Percentiles rank a stretch among this genome's conserved stretches.
phyloP scores from a whole-genome alignment of 441 rosid genomes.

The Melastoma candidum region DNA sequence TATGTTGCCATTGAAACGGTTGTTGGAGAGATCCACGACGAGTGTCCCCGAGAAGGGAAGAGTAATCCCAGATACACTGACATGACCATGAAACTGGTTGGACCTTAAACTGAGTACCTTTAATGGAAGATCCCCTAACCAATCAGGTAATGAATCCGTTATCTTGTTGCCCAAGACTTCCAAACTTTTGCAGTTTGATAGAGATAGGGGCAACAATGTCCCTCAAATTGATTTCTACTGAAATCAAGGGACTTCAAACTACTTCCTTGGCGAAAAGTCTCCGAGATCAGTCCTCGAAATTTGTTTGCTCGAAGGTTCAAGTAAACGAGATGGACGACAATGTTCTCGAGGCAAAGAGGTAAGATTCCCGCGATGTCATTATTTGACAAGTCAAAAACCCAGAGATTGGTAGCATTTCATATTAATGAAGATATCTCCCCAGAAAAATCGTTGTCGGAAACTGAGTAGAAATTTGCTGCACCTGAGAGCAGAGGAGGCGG shows the following conservation, averaged over 20 bases:
- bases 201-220: not conserved
- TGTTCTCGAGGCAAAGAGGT: too few species aligned
- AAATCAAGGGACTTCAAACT: not conserved
- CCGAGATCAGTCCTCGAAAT: not conserved
- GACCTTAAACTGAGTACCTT: not conserved
- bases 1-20: not conserved
- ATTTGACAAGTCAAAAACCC: too few species aligned
- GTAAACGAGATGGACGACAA: too few species aligned
- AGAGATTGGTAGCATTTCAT: too few species aligned
- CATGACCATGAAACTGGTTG: not conserved
- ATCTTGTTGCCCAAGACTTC: conserved; percentile 3
- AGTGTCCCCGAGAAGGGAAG: not conserved
- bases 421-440: too few species aligned
- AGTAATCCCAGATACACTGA: not conserved
- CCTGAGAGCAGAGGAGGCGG: too few species aligned
- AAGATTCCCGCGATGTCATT: too few species aligned
- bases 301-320: not conserved
- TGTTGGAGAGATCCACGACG: not conserved
- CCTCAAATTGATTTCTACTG: not conserved
- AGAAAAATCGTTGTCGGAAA: too few species aligned
- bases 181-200: not conserved
- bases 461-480: too few species aligned
- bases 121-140: not conserved
- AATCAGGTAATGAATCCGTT: not conserved
- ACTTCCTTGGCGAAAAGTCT: not conserved